Evolutionary conservation across 306 rosid genomes (phyloP), one percentile per base, ranked within the genome.

Genomic region (Vigna unguiculata): DNA sequence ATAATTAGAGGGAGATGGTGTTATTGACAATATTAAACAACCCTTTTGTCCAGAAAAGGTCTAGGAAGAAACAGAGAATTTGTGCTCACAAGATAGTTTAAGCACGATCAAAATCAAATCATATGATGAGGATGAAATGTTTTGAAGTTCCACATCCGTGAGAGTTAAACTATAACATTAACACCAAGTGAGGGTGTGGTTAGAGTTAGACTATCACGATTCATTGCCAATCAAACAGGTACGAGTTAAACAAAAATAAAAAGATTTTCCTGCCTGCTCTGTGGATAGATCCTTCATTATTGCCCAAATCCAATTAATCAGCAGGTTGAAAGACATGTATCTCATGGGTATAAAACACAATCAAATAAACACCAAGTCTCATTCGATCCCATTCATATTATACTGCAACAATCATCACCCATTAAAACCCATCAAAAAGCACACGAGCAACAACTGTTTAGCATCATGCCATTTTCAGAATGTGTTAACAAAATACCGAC

Each of bases 401-500:
- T 53, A 30, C 30, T 20, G 48, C 46, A 4, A 17, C 16, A 28
- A 7, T 69, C 22, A 47, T 46, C 30, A 2, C 25, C 3, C 45
- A 9, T 41, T 14, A 30, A 58, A 49, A 30, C 40, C 60, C 61
- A 49, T 30, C 15, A 58, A 47, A 28, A 68, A 47, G 46, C 46
- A 43, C 61, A 47, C 9, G 48, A 28, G 48, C 47, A 36, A 24
- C 71, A 45, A 70, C 15, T 22, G 52, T 22, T 54, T 22, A 69
- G 54, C 71, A 54, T 16, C 76, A 49, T 30, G 75, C 46, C 57
- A 34, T 67, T 74, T 20, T 47, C 45, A 80, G 54, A 19, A 64
- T 12, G n/a, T 28, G 19, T 64, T 53, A 24, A 25, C 4, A 69
- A 63, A 45, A 69, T n/a, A 14, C 38, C 11, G 19, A 70, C 65